Evolutionary conservation across 106 monocot genomes (phyloP).

Genomic region (Dendrobium nobile): DNA sequence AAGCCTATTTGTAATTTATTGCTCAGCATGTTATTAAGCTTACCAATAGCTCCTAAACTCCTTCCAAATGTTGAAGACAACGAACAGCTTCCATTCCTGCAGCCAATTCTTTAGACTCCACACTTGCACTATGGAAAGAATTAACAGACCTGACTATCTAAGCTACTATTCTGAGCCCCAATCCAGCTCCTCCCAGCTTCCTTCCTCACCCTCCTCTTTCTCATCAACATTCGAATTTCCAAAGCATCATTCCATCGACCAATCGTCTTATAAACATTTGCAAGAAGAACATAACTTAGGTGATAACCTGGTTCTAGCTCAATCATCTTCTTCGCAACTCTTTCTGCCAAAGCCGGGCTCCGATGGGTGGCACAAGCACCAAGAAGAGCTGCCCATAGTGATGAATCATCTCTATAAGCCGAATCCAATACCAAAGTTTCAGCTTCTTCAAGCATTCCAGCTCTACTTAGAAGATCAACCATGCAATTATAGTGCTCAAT

Average conservation of each 20-base stretch:
- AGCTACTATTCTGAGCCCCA: conserved; percentile 14
- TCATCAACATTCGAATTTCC: conserved; percentile 66
- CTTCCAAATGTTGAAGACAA: neutral
- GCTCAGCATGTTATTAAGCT: neutral
- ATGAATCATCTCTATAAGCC: conserved; percentile 35
- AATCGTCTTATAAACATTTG: conserved; percentile 64
- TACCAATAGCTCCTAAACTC: neutral
- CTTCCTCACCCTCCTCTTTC: conserved; percentile 49
- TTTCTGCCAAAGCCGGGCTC: conserved; percentile 50
- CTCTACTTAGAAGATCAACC: conserved; percentile 75
- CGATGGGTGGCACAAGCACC: conserved; percentile 69
- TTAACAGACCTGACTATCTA: neutral
- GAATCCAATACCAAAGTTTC: conserved; percentile 59
- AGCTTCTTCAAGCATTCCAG: conserved; percentile 75
- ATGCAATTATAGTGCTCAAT: conserved; percentile 89
- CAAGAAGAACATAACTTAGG: conserved; percentile 83
- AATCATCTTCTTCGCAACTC: conserved; percentile 78
- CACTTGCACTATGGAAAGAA: neutral
- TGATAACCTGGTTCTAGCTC: conserved; percentile 71
- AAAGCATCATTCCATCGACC: conserved; percentile 69
- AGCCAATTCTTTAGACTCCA: neutral
- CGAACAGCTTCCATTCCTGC: neutral
- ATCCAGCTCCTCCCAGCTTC: conserved; percentile 79
- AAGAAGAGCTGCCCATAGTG: conserved; percentile 74
- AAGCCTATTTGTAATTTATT: neutral